Conservation (phyloP, 2,329 filamentous ascomycete genomes). For the Diaporthe humulicola region DNA sequence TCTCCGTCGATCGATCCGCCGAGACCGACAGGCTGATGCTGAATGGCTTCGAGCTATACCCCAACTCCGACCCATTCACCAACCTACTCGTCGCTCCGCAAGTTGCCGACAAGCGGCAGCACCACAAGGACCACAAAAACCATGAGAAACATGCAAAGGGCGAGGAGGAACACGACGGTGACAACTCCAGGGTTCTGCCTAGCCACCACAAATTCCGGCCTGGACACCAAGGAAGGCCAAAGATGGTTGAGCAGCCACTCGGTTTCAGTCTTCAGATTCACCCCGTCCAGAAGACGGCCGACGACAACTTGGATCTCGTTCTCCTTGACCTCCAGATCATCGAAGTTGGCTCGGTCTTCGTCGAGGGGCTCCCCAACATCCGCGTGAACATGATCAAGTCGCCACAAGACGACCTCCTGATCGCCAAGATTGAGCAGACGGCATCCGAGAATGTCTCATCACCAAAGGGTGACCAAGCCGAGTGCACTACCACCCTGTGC, state of each 20-base stretch:
- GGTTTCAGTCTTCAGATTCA: constrained; percentile 63
- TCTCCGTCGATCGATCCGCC: constrained; percentile 62
- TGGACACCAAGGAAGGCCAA: constrained; percentile 42
- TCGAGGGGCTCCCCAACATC: constrained; percentile 67
- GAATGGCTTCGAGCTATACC: constrained; percentile 73
- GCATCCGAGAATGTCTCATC: constrained; percentile 44
- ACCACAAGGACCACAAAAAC: constrained; percentile 45
- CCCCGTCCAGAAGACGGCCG: constrained; percentile 61
- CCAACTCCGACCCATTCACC: constrained; percentile 61
- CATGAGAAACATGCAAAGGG: constrained; percentile 45
- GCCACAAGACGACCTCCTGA: constrained; percentile 65
- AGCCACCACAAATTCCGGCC: constrained; percentile 41
- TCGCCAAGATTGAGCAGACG: constrained; percentile 61
- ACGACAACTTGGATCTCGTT: constrained; percentile 65
- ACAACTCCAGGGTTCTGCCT: constrained; percentile 41
- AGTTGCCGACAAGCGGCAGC: constrained; percentile 51
- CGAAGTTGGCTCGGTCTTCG: constrained; percentile 68
- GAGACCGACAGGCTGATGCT: constrained; percentile 64
- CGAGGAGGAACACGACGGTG: constrained; percentile 39
- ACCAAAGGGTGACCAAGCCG: constrained; percentile 45
- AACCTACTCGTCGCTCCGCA: constrained; percentile 61
- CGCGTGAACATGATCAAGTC: constrained; percentile 74
- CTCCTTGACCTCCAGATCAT: constrained; percentile 70
- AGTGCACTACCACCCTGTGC: constrained; percentile 64
- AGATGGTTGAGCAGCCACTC: constrained; percentile 51